Percentiles rank a stretch among this genome's conserved stretches.
These are phyloP conservation scores for Dictyophora rubrovolvata DNA, from an alignment of 768 basidiomycete species.

Conservation along the genomic window DNA sequence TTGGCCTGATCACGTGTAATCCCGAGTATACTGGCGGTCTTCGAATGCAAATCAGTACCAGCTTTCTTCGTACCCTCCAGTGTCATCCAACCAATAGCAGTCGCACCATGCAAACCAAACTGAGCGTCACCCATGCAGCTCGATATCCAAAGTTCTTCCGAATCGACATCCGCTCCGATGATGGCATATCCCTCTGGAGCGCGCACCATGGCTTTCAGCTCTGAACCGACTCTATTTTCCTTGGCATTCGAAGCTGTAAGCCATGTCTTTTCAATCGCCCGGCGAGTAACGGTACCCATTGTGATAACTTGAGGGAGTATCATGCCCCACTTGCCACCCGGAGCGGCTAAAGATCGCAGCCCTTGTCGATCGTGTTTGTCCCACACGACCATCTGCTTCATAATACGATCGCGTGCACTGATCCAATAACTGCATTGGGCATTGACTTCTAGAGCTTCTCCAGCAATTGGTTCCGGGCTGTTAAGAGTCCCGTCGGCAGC, in stretches of 20 bases:
- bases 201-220: constrained; percentile 95
- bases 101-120: constrained; percentile 92
- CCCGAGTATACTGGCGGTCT: constrained; percentile 86
- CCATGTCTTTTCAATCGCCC: constrained; percentile 98
- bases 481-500: constrained; percentile 80
- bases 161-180: constrained; percentile 97
- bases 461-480: constrained; percentile 72
- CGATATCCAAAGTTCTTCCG: constrained; percentile 98
- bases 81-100: constrained; percentile 99
- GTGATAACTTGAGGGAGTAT: constrained; percentile 94
- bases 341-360: constrained; percentile 1
- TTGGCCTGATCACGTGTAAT: constrained; percentile 94
- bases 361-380: constrained; percentile 25
- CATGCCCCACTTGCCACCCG: constrained; percentile 61
- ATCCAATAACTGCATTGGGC: constrained; percentile 98
- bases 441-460: constrained; percentile 82
- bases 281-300: constrained; percentile 97
- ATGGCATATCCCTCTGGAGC: constrained; percentile 90
- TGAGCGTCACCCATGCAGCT: constrained; percentile 98
- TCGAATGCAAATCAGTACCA: constrained; percentile 94
- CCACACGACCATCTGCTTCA: constrained; percentile 91
- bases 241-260: constrained; percentile 97
- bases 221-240: constrained; percentile 94
- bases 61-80: constrained; percentile 92
- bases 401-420: constrained; percentile 80